phyloP scores from a whole-genome alignment of 345 rosid genomes.

The Hevea brasiliensis region DNA sequence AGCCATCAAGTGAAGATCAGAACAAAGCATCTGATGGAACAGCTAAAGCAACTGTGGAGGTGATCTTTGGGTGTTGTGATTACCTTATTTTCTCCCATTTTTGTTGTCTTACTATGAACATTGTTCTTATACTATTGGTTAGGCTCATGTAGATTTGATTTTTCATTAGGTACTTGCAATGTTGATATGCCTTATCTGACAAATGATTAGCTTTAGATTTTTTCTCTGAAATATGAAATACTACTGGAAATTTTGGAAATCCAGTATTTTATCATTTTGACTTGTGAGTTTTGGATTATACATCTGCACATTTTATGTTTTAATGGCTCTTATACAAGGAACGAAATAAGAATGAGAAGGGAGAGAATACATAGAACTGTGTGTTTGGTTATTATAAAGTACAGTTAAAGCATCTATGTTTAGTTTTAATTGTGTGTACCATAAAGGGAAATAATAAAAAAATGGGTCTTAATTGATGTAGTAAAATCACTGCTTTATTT shows the following conservation, averaged over 20 bases:
- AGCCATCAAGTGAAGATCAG: slow-evolving; percentile 41
- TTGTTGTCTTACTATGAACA: neutral
- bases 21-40: slow-evolving; percentile 46
- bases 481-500: neutral
- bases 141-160: neutral
- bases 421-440: neutral
- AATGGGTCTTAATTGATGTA: neutral
- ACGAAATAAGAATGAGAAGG: neutral
- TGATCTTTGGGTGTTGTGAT: slow-evolving; percentile 25
- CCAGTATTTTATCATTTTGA: neutral
- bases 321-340: neutral
- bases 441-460: neutral
- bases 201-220: neutral
- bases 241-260: neutral
- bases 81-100: neutral
- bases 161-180: neutral
- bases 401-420: neutral
- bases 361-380: neutral
- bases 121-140: neutral
- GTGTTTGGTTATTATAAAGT: neutral
- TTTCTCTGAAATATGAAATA: neutral
- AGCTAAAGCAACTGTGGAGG: slow-evolving; percentile 61
- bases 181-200: neutral
- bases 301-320: neutral
- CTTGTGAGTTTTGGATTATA: neutral